Conservation (phyloP, 2,329 filamentous ascomycete genomes). For the Chaetomiaceae sp. region DNA sequence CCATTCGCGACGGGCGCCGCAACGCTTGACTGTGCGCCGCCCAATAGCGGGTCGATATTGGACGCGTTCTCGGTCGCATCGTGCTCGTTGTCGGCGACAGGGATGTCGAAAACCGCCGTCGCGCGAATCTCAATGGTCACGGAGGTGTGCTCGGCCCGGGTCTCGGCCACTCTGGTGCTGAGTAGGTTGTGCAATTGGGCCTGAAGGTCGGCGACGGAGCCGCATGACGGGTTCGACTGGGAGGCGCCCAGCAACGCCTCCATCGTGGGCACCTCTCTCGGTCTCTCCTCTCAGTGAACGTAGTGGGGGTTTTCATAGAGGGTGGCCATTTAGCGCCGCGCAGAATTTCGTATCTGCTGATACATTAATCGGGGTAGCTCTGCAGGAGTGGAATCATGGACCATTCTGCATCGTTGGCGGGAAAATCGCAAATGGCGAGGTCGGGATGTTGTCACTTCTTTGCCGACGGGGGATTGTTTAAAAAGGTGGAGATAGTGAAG, state of each 20-base stretch:
- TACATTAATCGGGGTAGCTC: no score
- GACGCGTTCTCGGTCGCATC: constrained; percentile 27
- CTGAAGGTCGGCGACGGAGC: constrained; percentile 43
- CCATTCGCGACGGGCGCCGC: constrained; percentile 7
- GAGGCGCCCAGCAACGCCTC: constrained; percentile 31
- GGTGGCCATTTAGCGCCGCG: no score
- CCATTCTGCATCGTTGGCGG: no score
- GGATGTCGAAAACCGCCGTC: constrained; percentile 40
- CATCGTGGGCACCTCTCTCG: constrained; percentile 22
- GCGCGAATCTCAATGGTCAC: constrained; percentile 43
- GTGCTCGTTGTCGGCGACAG: constrained; percentile 35
- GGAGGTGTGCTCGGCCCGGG: constrained; percentile 46
- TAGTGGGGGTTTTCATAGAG: no score
- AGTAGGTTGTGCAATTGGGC: constrained; percentile 39
- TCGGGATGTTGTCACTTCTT: no score
- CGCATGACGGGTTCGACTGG: constrained; percentile 31
- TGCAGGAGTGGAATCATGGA: no score
- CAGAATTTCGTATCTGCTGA: not conserved
- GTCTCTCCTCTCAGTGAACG: no score
- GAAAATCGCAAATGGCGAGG: no score
- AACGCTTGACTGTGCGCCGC: constrained; percentile 25
- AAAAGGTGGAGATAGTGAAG: no score
- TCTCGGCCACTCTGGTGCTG: constrained; percentile 40
- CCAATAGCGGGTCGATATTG: constrained; percentile 33
- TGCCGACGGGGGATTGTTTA: no score